Evolutionary conservation across 1,284 basidiomycete genomes (phyloP), one percentile per base, ranked within the genome.

Genomic region (Psilocybe mexicana): DNA sequence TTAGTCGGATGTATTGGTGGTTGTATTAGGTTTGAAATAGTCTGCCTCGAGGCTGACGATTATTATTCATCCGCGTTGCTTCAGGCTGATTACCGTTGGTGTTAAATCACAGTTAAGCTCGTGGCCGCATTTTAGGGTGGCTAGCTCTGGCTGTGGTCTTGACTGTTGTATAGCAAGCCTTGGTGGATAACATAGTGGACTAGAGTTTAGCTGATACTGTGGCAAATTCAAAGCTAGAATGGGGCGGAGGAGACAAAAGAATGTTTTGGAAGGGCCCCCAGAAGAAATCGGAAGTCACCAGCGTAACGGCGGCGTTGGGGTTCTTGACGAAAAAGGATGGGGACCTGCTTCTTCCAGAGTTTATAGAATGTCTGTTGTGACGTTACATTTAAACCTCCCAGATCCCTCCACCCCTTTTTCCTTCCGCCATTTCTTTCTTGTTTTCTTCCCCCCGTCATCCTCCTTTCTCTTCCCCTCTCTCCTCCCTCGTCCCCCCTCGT

Each of bases 301-400:
- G 60, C 57, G 63, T 58, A 54, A 63, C 62, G 60, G 64, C 65
- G 63, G 63, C 66, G 64, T 65, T 57, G 42, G 56, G 65, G 52
- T 64, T 69, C 63, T 61, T 58, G n/a, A 69, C 65, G 33, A 58
- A 68, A 62, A 66, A 63, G 68, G 70, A 63, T 61, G 58, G 12
- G 40, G 54, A 61, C 52, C 67, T 71, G 70, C 75, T 76, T 76
- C 75, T 74, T 74, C 69, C 70, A 74, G 71, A 70, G 69, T 69
- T 70, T 69, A 65, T 61, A 66, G 67, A 71, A 76, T 74, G 73
- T 74, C 71, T 67, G 68, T 70, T 71, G 65, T 72, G 71, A 72
- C 70, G 70, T 73, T 70, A 69, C 67, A 25, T 63, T 59, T 58
- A 36, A 50, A 57, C 61, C 61, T 64, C 59, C 51, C 60, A 61